A percentile compares a stretch with the other conserved stretches of the same genome.
Conservation (phyloP, 176 grass and related monocot genomes). For the Elymus sibiricus region DNA sequence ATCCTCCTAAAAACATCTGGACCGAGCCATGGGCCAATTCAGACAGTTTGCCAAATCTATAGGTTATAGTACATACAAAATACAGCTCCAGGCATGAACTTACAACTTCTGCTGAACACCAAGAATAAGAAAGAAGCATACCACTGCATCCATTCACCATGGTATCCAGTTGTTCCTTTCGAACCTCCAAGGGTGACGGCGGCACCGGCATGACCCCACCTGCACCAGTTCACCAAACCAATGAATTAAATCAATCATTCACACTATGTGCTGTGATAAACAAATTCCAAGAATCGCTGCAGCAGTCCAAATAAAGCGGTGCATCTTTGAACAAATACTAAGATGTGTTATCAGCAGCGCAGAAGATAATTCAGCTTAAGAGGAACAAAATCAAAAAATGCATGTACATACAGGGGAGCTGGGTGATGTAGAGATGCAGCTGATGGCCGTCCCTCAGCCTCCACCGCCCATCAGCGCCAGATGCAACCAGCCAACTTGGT, state of each 20-base stretch:
- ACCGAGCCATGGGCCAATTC: background rate
- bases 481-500: slow-evolving; percentile 33
- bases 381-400: background rate
- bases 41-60: background rate
- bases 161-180: background rate
- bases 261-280: background rate
- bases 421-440: slow-evolving; percentile 79
- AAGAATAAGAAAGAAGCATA: slow-evolving; percentile 22
- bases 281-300: background rate
- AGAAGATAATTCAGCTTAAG: background rate
- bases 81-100: background rate
- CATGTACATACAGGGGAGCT: slow-evolving; percentile 53
- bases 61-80: background rate
- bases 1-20: background rate
- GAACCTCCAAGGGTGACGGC: background rate
- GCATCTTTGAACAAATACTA: background rate
- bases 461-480: slow-evolving; percentile 31
- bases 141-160: slow-evolving; percentile 13
- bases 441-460: slow-evolving; percentile 45
- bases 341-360: background rate
- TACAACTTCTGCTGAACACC: background rate
- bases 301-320: background rate
- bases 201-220: slow-evolving; percentile 44
- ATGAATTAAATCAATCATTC: background rate
- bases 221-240: slow-evolving; percentile 11